These are phyloP conservation scores for Psilocybe cyanescens DNA, from an alignment of 768 basidiomycete species.

Conservation along the genomic window DNA sequence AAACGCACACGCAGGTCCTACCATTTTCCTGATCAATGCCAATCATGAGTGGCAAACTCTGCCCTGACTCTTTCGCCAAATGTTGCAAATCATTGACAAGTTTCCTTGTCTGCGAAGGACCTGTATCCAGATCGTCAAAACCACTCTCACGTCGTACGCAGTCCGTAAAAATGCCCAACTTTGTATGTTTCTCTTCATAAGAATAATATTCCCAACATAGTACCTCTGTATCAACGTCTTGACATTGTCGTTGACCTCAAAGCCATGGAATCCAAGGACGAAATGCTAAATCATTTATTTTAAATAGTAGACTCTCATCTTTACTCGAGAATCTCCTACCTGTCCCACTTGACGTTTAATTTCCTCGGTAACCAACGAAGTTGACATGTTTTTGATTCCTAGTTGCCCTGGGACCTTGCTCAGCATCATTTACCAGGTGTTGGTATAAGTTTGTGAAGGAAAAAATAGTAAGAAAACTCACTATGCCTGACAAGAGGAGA, in stretches of 20 bases:
- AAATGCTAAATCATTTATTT: slow-evolving; percentile 55
- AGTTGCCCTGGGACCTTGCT: not conserved
- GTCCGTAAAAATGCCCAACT: slow-evolving; percentile 33
- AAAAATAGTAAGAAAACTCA: too few species aligned
- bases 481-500: too few species aligned
- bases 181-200: slow-evolving; percentile 70
- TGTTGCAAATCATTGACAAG: slow-evolving; percentile 55
- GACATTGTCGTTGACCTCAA: slow-evolving; percentile 52
- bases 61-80: slow-evolving; percentile 60
- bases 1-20: slow-evolving; percentile 15
- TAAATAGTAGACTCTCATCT: not conserved
- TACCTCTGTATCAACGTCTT: slow-evolving; percentile 63
- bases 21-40: slow-evolving; percentile 81
- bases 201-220: slow-evolving; percentile 67
- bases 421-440: too few species aligned
- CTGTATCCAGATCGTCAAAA: slow-evolving; percentile 29
- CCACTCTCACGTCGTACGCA: not conserved
- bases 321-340: slow-evolving; percentile 9
- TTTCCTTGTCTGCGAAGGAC: slow-evolving; percentile 50
- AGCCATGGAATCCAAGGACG: slow-evolving; percentile 71
- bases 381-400: not conserved
- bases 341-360: slow-evolving; percentile 40
- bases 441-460: too few species aligned
- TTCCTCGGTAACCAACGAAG: slow-evolving; percentile 31
- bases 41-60: slow-evolving; percentile 59